A percentile compares a stretch with the other conserved stretches of the same genome.
phyloP scores from a whole-genome alignment of 2,329 filamentous ascomycete species.

The Penicillium freii region DNA sequence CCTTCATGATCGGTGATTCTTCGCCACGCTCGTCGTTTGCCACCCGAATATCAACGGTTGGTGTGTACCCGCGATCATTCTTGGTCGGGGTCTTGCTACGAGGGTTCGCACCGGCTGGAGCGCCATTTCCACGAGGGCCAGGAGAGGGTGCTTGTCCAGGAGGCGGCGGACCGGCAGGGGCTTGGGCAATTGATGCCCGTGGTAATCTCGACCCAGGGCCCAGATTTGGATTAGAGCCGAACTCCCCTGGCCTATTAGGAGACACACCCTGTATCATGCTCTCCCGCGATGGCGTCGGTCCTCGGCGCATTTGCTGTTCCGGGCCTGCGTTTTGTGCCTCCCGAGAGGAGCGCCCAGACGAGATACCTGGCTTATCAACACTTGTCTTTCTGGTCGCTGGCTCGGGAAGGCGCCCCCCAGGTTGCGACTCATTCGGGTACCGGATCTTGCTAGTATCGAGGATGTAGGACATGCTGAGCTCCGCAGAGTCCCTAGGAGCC shows the following conservation, averaged over 20 bases:
- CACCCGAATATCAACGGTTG: conserved; percentile 44
- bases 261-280: conserved; percentile 35
- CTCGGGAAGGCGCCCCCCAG: conserved; percentile 42
- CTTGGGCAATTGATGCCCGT: conserved; percentile 58
- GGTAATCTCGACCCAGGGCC: conserved; percentile 58
- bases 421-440: conserved; percentile 74
- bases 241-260: conserved; percentile 28
- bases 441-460: conserved; percentile 94
- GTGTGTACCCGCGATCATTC: conserved; percentile 45
- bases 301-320: conserved; percentile 37
- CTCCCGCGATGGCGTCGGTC: conserved; percentile 45
- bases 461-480: conserved; percentile 85
- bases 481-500: conserved; percentile 72
- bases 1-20: conserved; percentile 47
- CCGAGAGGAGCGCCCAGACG: conserved; percentile 43
- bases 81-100: conserved; percentile 54
- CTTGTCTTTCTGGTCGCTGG: conserved; percentile 45
- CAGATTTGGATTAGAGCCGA: conserved; percentile 30
- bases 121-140: conserved; percentile 51
- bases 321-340: conserved; percentile 41
- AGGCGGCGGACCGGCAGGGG: conserved; percentile 62
- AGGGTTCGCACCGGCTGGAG: conserved; percentile 30
- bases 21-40: conserved; percentile 49
- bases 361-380: conserved; percentile 43
- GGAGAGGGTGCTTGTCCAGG: conserved; percentile 63